phyloP scores from a whole-genome alignment of 2,329 filamentous ascomycete genomes.

The Chaetomium sp. region DNA sequence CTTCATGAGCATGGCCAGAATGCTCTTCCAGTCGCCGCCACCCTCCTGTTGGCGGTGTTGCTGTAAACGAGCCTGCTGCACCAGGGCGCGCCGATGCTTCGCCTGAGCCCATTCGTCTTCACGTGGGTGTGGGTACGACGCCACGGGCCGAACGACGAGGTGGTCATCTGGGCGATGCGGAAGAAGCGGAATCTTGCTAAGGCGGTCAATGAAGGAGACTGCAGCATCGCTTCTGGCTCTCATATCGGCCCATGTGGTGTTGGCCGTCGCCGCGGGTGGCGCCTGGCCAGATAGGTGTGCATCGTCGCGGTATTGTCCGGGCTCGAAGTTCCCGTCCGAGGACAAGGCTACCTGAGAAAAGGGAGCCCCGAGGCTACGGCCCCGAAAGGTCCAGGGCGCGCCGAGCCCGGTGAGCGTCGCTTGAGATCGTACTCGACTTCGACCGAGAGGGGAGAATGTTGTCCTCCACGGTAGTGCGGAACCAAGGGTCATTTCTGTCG shows the following conservation, averaged over 20 bases:
- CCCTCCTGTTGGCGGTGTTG: constrained; percentile 28
- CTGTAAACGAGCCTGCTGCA: constrained; percentile 34
- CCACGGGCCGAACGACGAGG: constrained; percentile 26
- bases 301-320: no score
- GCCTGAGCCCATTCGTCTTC: constrained; percentile 22
- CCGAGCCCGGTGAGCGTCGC: no score
- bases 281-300: no score
- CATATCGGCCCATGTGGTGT: no score
- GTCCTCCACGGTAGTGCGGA: constrained; percentile 37
- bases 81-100: constrained; percentile 23
- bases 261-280: no score
- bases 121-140: constrained; percentile 17
- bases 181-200: constrained; percentile 21
- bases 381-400: background rate
- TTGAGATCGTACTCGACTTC: background rate
- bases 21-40: constrained; percentile 35
- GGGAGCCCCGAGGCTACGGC: background rate
- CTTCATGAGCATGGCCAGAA: constrained; percentile 33
- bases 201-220: constrained; percentile 19
- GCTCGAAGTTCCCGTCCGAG: no score
- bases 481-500: constrained; percentile 42
- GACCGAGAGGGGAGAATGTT: constrained; percentile 19
- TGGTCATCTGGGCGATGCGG: constrained; percentile 18
- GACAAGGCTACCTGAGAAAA: no score
- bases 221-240: no score